Conservation (phyloP, 345 rosid genomes). For the Acer negundo region DNA sequence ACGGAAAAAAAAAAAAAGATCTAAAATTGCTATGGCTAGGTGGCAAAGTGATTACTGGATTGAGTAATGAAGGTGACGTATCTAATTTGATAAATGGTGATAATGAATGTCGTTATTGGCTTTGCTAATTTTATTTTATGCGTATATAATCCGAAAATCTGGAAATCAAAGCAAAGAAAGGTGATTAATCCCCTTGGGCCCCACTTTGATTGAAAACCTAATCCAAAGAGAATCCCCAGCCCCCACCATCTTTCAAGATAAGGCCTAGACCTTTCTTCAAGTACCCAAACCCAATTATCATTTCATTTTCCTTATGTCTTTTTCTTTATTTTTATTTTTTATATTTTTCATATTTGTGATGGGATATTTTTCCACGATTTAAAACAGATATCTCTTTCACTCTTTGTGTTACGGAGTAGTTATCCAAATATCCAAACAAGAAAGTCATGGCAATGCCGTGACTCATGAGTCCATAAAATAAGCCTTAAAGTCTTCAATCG, state of each 20-base stretch:
- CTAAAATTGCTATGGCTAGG: not conserved
- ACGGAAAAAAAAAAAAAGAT: not conserved
- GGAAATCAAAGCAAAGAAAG: not conserved
- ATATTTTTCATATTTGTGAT: too few relatives aligned
- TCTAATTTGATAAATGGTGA: conserved; percentile 6
- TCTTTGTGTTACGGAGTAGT: too few relatives aligned
- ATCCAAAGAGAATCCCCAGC: conserved; percentile 24
- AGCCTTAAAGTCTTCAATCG: too few relatives aligned
- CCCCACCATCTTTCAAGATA: conserved; percentile 21
- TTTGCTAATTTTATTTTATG: not conserved
- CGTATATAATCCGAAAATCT: not conserved
- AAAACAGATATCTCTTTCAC: too few relatives aligned
- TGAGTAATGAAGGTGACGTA: not conserved
- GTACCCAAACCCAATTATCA: not conserved
- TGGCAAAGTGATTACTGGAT: not conserved
- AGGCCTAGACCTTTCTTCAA: not conserved
- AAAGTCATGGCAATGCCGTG: too few relatives aligned
- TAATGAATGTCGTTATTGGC: conserved; percentile 4
- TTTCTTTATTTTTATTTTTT: too few relatives aligned
- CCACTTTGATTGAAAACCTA: conserved; percentile 3
- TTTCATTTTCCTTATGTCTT: not conserved
- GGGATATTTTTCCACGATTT: too few relatives aligned
- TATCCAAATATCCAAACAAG: too few relatives aligned
- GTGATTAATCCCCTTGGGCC: not conserved
- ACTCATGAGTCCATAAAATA: too few relatives aligned